Conservation (phyloP, 2,329 filamentous ascomycete genomes). For the Botryotinia convoluta region DNA sequence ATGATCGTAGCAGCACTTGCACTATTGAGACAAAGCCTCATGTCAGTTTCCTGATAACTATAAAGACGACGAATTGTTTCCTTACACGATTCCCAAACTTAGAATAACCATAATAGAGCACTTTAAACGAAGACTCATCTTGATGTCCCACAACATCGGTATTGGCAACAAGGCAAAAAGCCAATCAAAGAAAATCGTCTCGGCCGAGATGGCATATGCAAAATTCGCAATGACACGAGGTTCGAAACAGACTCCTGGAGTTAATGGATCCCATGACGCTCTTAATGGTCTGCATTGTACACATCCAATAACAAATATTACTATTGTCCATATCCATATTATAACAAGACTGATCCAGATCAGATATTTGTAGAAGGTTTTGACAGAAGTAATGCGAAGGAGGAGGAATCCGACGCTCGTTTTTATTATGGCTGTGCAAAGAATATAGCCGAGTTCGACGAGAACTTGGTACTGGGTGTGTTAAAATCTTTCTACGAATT, state of each 20-base stretch:
- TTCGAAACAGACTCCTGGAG: not conserved
- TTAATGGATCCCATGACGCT: not conserved
- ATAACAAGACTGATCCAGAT: constrained; percentile 6
- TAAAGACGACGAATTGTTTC: not conserved
- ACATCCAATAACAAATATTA: not conserved
- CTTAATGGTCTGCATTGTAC: constrained; percentile 7
- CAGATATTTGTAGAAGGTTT: constrained; percentile 13
- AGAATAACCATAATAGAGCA: not conserved
- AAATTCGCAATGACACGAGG: not conserved
- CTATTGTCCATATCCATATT: not conserved
- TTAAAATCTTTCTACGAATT: not conserved
- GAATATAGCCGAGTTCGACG: not conserved
- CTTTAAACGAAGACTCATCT: constrained; percentile 1
- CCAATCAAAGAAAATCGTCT: constrained; percentile 21
- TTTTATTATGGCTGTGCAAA: constrained; percentile 6
- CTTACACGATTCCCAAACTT: constrained; percentile 11
- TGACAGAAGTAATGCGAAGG: constrained; percentile 5
- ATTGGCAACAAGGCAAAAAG: constrained; percentile 13
- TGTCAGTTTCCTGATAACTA: not conserved
- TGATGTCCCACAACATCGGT: constrained; percentile 12
- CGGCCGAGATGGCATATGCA: constrained; percentile 8
- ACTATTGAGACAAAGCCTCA: not conserved
- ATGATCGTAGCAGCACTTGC: constrained; percentile 15
- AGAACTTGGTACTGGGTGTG: not conserved
- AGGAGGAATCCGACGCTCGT: constrained; percentile 16